Base-by-base conservation (phyloP, 352 stramenopile species). In the Thalassiosira ordinaria region DNA sequence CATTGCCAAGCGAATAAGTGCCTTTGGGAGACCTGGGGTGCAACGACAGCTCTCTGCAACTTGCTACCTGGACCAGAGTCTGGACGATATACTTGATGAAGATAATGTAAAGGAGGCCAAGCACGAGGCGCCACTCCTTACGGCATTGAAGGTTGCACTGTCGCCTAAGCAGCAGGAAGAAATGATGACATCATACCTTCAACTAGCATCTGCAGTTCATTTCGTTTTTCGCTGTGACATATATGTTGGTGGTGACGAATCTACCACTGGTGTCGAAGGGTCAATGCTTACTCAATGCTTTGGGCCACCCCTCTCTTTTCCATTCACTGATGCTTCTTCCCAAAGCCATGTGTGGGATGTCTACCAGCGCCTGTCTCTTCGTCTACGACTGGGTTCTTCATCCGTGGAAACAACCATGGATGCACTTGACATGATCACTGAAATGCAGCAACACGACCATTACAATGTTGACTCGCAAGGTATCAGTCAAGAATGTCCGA, bases 211-310 rank as follows among this genome's bases (percentile, higher is more conserved):
- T 9, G 64, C 84, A 6, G 49, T 90, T 52, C 87, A 92, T 59
- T 92, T 92, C 79, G 29, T 86, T 37, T 91, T 91, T 76, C 80
- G 85, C 26, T 80, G 72, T 63, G 78, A 80, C 14, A 69, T 76
- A 2, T 76, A 68, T 61, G 59, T 70, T 20, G 52, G 57, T 5
- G 63, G 46, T 39, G 51, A 46, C 55, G 44, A 70, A 51, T 41
- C 64, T 52, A 49, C 59, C 9, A 24, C 27, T 60, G 24, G 14
- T 6, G 52, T 44, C 29, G 62, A 52, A 13, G 71, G 67, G 51
- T 31, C 65, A 76, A 82, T 81, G 60, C 59, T 91, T 2, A 72
- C 80, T 22, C 83, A 91, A 73, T 89, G 83, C 29, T 85, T 91
- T 64, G 78, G 70, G 31, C 71, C 77, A 47, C 67, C 70, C 24